Evolutionary conservation across 257 asterid species (phyloP), one percentile per base, ranked within the genome.

Genomic region (Agastache rugosa): DNA sequence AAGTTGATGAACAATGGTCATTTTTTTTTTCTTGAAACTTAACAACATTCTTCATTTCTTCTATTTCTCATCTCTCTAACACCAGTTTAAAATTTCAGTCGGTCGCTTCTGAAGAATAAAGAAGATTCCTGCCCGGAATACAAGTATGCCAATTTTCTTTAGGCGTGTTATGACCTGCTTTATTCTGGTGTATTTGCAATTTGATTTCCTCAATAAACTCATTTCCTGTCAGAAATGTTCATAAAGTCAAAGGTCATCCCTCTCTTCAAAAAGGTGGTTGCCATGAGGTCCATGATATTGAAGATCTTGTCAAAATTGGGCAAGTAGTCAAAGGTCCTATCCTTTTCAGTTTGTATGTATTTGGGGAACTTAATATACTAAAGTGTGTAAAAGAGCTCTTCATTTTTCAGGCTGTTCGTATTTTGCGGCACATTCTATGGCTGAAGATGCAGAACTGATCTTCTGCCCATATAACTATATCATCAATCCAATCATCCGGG

Each of bases 301-400:
- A 95, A 87, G 99, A 95, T 81, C 99, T 95, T 80, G 96, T 95
- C 69, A 95, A 87, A 82, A 74, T 92, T 85, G 99, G 99, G 69
- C 90, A 87, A 88, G 83, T 78, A 66, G 99, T 89, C 39, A 87
- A 89, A 89, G 99, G 99, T 95, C 71, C 65, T 66, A 23, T 62
- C 70, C 31, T 48, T 71, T 61, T 27, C 10, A 60, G 48, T 76
- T 65, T 3, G 42, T 68, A 34, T 45, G 54, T 59, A 48, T 67
- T 72, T 75, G 19, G 27, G 63, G 59, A 19, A 39, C 76, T 66
- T 39, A 64, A 59, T 71, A 51, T 72, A 16, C 39, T 10, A 62
- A 44, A 67, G 64, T 75, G 68, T 71, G 83, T 84, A 71, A 81
- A 75, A 48, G 41, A 58, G 50, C 73, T 76, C 69, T 78, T 79